Evolutionary conservation across 495 filamentous ascomycete genomes (phyloP).

Genomic region (Xanthoparmelia taractica): DNA sequence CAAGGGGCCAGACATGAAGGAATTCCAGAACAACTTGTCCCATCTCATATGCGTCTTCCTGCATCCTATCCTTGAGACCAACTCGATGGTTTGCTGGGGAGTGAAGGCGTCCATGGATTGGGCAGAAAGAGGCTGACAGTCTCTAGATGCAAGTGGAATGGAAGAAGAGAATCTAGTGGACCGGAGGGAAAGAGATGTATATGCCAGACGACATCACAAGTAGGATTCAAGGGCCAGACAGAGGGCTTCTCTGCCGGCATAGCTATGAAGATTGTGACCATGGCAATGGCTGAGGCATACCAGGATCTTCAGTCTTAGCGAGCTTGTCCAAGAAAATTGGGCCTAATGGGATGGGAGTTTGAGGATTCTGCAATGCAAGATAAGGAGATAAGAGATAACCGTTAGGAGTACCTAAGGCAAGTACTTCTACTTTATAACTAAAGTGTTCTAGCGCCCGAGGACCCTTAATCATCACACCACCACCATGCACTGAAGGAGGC

Average conservation of each 20-base stretch:
- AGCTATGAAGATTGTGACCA: not conserved
- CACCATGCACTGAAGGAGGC: too few relatives aligned
- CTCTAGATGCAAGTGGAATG: not conserved
- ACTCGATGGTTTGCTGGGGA: constrained; percentile 22
- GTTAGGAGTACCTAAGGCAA: not conserved
- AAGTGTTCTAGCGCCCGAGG: not conserved
- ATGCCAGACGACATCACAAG: not conserved
- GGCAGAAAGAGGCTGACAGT: not conserved
- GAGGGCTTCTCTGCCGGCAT: not conserved
- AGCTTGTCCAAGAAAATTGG: too few relatives aligned
- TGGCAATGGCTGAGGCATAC: too few relatives aligned
- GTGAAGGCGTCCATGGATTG: constrained; percentile 24
- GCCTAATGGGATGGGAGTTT: too few relatives aligned
- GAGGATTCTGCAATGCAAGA: too few relatives aligned
- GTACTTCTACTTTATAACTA: too few relatives aligned
- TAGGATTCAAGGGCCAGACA: not conserved
- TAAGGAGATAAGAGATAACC: not conserved
- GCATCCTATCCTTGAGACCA: constrained; percentile 31
- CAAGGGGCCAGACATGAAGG: constrained; percentile 45
- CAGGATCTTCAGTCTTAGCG: too few relatives aligned
- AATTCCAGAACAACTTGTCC: constrained; percentile 49
- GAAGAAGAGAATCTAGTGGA: not conserved
- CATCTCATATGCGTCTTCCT: constrained; percentile 46
- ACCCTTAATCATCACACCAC: not conserved
- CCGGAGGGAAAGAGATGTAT: not conserved